Percentiles rank a stretch among this genome's conserved stretches.
Conservation (phyloP, 306 rosid genomes). For the Sicyos edulis region DNA sequence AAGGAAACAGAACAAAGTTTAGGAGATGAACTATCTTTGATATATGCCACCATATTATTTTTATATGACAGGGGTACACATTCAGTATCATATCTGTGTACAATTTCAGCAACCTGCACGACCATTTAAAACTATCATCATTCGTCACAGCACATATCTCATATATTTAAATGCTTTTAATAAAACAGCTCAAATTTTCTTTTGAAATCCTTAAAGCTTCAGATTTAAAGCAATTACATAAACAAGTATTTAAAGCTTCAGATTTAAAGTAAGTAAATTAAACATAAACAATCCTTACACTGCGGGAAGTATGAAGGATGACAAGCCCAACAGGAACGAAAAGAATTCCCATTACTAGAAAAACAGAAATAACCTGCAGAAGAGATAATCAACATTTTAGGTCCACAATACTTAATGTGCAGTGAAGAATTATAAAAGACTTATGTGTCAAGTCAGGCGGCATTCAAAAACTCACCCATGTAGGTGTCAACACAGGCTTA, state of each 20-base stretch:
- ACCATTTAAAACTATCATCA: slow-evolving; percentile 21
- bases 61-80: slow-evolving; percentile 59
- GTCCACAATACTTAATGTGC: not conserved
- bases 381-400: slow-evolving; percentile 23
- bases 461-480: slow-evolving; percentile 55
- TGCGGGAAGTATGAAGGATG: slow-evolving; percentile 55
- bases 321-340: slow-evolving; percentile 83
- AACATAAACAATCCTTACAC: slow-evolving; percentile 45
- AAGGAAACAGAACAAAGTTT: slow-evolving; percentile 68
- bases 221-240: not conserved
- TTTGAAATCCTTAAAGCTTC: not conserved
- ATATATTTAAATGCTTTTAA: not conserved
- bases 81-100: slow-evolving; percentile 67
- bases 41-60: slow-evolving; percentile 69
- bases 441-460: slow-evolving; percentile 1
- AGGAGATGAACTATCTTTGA: slow-evolving; percentile 54
- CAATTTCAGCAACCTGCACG: slow-evolving; percentile 78
- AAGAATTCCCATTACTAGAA: slow-evolving; percentile 52
- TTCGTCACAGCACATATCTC: not conserved
- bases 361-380: slow-evolving; percentile 69
- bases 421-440: slow-evolving; percentile 19
- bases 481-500: slow-evolving; percentile 84
- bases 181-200: slow-evolving; percentile 11
- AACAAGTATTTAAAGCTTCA: not conserved
- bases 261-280: not conserved